Evolutionary conservation across 2,329 filamentous ascomycete species (phyloP).

Genomic region (Cercospora canescens): DNA sequence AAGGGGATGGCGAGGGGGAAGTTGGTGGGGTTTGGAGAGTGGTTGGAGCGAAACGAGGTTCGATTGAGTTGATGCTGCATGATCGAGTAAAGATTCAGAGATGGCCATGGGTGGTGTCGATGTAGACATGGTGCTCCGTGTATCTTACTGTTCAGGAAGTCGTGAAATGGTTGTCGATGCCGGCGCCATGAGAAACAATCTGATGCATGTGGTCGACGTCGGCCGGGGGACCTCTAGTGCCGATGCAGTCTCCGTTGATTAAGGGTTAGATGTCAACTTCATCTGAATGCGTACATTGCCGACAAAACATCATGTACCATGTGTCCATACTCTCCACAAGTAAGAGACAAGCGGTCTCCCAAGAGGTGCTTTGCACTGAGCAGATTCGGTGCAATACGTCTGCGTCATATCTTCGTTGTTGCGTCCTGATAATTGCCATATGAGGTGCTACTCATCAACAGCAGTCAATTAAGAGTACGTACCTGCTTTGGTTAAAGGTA

Average conservation of each 20-base stretch:
- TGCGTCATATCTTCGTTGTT: background rate
- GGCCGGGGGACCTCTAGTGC: background rate
- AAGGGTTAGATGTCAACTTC: too few species aligned
- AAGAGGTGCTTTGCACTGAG: background rate
- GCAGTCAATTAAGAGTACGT: background rate
- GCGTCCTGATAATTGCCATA: background rate
- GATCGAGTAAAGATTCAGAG: background rate
- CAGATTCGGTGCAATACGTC: background rate
- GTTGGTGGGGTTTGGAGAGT: constrained; percentile 42
- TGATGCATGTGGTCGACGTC: too few species aligned
- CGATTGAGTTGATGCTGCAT: background rate
- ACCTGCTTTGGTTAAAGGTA: background rate
- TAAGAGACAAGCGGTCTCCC: background rate
- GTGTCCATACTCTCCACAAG: background rate
- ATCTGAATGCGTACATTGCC: too few species aligned
- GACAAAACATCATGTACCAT: background rate
- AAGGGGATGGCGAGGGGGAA: constrained; percentile 32
- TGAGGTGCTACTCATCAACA: background rate
- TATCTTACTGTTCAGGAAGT: too few species aligned
- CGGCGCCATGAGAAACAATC: too few species aligned
- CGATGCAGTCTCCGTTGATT: background rate
- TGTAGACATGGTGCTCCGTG: too few species aligned
- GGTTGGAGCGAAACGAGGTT: constrained; percentile 22
- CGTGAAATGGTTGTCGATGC: too few species aligned
- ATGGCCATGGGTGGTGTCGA: too few species aligned